These are phyloP conservation scores for Holtermannia corniformis DNA, from an alignment of 768 basidiomycete species.

Conservation along the genomic window DNA sequence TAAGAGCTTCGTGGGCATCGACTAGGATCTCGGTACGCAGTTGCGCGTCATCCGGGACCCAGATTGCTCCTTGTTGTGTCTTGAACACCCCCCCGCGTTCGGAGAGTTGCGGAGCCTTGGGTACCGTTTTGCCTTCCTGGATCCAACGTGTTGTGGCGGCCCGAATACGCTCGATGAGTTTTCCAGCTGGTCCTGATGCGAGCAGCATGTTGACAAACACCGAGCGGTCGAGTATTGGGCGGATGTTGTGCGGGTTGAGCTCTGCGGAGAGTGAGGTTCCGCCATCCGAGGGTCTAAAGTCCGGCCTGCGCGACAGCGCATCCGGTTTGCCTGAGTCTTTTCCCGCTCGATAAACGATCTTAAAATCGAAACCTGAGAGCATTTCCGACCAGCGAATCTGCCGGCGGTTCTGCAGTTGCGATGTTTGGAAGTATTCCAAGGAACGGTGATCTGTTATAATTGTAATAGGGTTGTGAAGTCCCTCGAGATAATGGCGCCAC, in stretches of 20 bases:
- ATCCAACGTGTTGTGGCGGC: too few relatives aligned
- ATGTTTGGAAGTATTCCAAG: constrained; percentile 14
- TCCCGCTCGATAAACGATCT: constrained; percentile 8
- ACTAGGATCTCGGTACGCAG: too few relatives aligned
- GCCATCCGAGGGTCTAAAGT: too few relatives aligned
- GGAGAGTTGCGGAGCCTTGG: background rate
- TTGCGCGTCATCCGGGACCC: too few relatives aligned
- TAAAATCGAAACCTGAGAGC: constrained; percentile 10
- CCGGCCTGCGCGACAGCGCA: constrained; percentile 8
- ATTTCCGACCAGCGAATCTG: constrained; percentile 45
- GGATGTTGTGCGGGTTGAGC: background rate
- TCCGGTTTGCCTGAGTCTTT: constrained; percentile 3
- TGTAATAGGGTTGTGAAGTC: too few relatives aligned
- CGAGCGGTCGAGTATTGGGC: background rate
- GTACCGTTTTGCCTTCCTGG: too few relatives aligned
- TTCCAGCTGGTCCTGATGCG: too few relatives aligned
- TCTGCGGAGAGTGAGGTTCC: background rate
- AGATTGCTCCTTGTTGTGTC: too few relatives aligned
- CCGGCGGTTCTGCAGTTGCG: constrained; percentile 42
- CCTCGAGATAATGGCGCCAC: constrained; percentile 10
- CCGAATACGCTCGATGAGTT: too few relatives aligned
- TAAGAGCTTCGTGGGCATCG: too few relatives aligned
- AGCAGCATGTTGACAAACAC: too few relatives aligned
- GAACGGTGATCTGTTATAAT: constrained; percentile 7
- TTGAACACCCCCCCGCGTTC: too few relatives aligned